Base-by-base conservation (phyloP, 2,329 filamentous ascomycete genomes). In the Aspergillus fumigatus region DNA sequence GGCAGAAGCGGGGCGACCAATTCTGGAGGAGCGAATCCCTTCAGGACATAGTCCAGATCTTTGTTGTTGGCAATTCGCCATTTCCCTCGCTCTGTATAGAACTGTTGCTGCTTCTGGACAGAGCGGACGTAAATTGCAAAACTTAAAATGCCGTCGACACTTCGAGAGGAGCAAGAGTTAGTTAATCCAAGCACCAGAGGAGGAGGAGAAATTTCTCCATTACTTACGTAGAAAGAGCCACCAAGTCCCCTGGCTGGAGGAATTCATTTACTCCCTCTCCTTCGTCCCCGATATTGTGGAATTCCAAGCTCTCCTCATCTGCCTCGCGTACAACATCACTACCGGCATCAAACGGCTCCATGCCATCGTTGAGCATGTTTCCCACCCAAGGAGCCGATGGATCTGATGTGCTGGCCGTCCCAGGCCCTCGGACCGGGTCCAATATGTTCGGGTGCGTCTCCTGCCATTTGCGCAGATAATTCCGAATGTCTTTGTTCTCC, bases 21-120 rank as follows among this genome's bases (percentile, higher is more conserved):
- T 27, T 76, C 68, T 1, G 70, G 71, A 27, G 78, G 69, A 9
- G 81, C 74, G 61, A 81, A 83, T 25, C 72, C 70, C 50, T 80
- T 77, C 10, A 84, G 71, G 9, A 78, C 73, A 62, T 80, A 84
- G 48, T 78, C 75, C 7, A 83, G 67, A 32, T 70, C 65, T 21
- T 62, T 67, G 4, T 75, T 65, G 7, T 61, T 63, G 35, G 68
- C 70, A 21, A 76, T 65, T 4, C 76, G 69, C 76, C 76, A 78
- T 62, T 77, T 76, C 7, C 76, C 76, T 56, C 71, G 64, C 9
- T 65, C 61, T 2, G 73, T 76, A 50, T 78, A 78, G 47, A 78
- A 77, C 51, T 78, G 75, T 52, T 70, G 70, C 51, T 77, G 75
- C 51, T 70, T 72, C 21, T 71, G 67, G 26, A 77, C 51, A 0